phyloP scores from a whole-genome alignment of 192 early-diverging fungal genomes.

The Endogone sp. region DNA sequence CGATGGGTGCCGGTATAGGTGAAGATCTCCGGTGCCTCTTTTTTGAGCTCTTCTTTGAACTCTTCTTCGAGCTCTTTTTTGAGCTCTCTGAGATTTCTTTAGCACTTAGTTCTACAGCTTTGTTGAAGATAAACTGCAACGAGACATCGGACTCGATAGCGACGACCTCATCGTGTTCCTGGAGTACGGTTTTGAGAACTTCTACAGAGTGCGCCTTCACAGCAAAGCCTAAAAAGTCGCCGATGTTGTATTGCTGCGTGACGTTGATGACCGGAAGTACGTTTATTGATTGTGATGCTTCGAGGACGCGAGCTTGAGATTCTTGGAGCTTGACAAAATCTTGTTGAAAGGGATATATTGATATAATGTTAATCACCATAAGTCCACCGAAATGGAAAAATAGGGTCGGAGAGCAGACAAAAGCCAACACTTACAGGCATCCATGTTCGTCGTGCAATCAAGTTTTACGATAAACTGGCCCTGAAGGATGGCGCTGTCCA shows the following conservation, averaged over 20 bases:
- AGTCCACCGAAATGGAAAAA: too few relatives aligned
- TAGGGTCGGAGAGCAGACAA: too few relatives aligned
- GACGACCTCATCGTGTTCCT: background rate
- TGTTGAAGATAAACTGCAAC: background rate
- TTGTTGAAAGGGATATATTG: too few relatives aligned
- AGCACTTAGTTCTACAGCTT: too few relatives aligned
- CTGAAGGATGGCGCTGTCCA: too few relatives aligned
- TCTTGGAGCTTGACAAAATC: background rate
- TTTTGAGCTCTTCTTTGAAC: background rate
- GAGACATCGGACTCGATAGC: background rate
- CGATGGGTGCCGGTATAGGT: background rate
- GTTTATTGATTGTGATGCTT: background rate
- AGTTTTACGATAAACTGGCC: too few relatives aligned
- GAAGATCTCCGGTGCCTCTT: background rate
- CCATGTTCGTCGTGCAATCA: too few relatives aligned
- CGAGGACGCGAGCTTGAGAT: background rate
- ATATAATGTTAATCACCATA: too few relatives aligned
- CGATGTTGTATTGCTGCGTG: background rate
- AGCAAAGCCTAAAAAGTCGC: background rate
- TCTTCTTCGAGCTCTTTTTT: background rate
- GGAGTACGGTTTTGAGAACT: background rate
- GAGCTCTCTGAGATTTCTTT: too few relatives aligned
- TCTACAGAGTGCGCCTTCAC: background rate
- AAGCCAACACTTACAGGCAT: too few relatives aligned
- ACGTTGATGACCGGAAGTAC: background rate